A percentile compares a stretch with the other conserved stretches of the same genome.
Evolutionary conservation across 2,329 filamentous ascomycete genomes (phyloP).

Genomic region (Fusarium duplospermum): DNA sequence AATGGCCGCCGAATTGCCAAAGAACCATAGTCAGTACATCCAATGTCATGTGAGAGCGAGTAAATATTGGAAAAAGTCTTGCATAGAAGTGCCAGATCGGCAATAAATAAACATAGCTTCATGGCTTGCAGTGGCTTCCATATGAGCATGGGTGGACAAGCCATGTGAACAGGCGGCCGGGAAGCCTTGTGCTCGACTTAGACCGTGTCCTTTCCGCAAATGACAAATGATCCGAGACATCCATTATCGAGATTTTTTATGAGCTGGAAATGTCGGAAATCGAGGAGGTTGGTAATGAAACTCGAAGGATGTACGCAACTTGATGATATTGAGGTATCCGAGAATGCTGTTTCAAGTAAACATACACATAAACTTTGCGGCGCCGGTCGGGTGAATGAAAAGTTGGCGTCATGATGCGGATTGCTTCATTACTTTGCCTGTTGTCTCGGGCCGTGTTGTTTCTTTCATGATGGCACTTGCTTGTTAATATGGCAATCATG

Average conservation of each 20-base stretch:
- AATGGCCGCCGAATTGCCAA: not conserved
- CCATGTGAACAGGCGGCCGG: not conserved
- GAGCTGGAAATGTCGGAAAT: not conserved
- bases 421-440: not conserved
- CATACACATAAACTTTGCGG: not conserved
- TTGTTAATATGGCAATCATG: not conserved
- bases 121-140: conserved; percentile 27
- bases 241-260: not conserved
- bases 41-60: not conserved
- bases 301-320: not conserved
- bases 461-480: not conserved
- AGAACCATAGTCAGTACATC: not conserved
- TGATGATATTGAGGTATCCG: not conserved
- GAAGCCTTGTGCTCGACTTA: conserved; percentile 8
- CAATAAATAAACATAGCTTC: conserved; percentile 1
- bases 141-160: not conserved
- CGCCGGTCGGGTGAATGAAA: not conserved
- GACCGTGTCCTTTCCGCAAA: not conserved
- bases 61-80: not conserved
- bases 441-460: not conserved
- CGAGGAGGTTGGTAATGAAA: conserved; percentile 24
- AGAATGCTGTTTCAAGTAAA: not conserved
- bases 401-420: not conserved
- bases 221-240: not conserved
- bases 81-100: not conserved